Base-by-base conservation (phyloP, 2,329 filamentous ascomycete genomes). In the Sporothrix euskadiensis region DNA sequence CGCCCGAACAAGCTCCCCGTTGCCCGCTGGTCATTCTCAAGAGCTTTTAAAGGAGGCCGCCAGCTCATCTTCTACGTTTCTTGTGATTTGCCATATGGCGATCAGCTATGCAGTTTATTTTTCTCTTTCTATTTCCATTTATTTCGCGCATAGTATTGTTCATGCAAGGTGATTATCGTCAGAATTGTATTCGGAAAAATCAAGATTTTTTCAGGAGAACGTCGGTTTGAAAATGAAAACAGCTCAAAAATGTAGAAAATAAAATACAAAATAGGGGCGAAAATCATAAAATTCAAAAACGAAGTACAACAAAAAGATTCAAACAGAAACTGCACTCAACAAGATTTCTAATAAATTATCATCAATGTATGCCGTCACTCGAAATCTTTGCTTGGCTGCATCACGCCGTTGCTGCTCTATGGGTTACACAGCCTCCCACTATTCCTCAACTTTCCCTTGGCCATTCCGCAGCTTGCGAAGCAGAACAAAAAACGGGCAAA, bases 341-440 rank as follows among this genome's bases (percentile, higher is more conserved):
- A 5, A 5, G 6, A 47, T 47, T 8, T 9, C 5, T 19, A 26
- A 16, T 47, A 1, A 2, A 47, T 26, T 47, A 0, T n/a, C 22
- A 30, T 44, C 61, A 30, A 26, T 16, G 26, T 10, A 5, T 49
- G 65, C 14, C 39, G 22, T 16, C 3, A 26, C 14, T 57, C 19
- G 32, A 32, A 35, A 16, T 32, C n/a, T 63, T 47, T 39, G 16
- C 66, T 69, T 69, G 66, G 66, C 66, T 69, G 66, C 66, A 69
- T 52, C 26, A 44, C 47, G 26, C 39, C 30, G 30, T 57, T 57
- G 68, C 16, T 56, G 68, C 35, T 47, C 52, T 57, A 14, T 57
- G 52, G 68, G 68, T 70, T 44, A 59, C 68, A 70, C 68, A 57
- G 52, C 68, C 68, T 69, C 68, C 26, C 30, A 2, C 49, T 16